Conservation (phyloP, 306 rosid species). For the Prunus davidiana region DNA sequence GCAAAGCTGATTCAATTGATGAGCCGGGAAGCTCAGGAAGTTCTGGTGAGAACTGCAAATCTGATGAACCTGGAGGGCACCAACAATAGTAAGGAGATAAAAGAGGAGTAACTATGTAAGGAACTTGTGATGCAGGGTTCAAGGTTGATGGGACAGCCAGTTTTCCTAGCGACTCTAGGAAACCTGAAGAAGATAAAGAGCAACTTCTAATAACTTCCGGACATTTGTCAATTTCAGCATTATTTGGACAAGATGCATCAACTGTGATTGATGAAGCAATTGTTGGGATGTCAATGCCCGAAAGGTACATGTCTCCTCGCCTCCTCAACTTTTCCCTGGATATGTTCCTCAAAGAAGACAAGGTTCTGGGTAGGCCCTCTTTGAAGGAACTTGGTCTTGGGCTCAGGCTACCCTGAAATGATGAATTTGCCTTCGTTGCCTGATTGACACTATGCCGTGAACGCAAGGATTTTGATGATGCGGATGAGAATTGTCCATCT, state of each 20-base stretch:
- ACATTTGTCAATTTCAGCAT: slow-evolving; percentile 39
- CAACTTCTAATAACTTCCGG: slow-evolving; percentile 30
- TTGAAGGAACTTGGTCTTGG: slow-evolving; percentile 88
- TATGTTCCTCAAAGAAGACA: slow-evolving; percentile 57
- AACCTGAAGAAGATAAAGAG: slow-evolving; percentile 44
- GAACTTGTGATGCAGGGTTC: slow-evolving; percentile 41
- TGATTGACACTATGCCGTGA: slow-evolving; percentile 59
- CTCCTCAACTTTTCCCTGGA: slow-evolving; percentile 73
- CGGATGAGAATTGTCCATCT: slow-evolving; percentile 37
- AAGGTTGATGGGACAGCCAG: slow-evolving; percentile 41
- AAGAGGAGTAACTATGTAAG: slow-evolving; percentile 54
- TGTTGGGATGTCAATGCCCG: slow-evolving; percentile 42
- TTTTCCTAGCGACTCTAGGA: slow-evolving; percentile 60
- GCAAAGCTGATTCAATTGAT: slow-evolving; percentile 32
- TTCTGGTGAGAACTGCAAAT: slow-evolving; percentile 45
- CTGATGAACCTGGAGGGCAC: slow-evolving; percentile 71
- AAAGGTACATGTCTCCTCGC: slow-evolving; percentile 48
- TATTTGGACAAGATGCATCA: slow-evolving; percentile 31
- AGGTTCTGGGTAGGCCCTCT: slow-evolving; percentile 68
- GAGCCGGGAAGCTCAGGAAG: slow-evolving; percentile 38
- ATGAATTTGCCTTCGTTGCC: slow-evolving; percentile 52
- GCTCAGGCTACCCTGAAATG: slow-evolving; percentile 76
- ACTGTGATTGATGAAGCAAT: slow-evolving; percentile 27
- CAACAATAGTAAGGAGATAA: slow-evolving; percentile 90
- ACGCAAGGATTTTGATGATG: slow-evolving; percentile 59